Evolutionary conservation across 2,329 filamentous ascomycete genomes (phyloP).

Genomic region (Aspergillus flavus): DNA sequence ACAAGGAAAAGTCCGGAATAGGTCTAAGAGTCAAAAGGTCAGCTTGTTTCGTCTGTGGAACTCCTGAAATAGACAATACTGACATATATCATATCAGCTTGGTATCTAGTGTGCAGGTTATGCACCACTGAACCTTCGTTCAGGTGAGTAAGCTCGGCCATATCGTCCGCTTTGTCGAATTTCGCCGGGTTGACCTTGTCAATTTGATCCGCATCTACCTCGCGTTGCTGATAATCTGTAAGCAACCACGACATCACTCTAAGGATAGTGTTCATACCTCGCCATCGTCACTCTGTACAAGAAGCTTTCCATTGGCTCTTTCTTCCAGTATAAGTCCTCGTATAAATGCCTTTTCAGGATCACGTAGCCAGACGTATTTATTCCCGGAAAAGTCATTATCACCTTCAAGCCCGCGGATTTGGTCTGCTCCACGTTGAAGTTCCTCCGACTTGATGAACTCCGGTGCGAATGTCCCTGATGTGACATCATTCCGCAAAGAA

Average conservation of each 20-base stretch:
- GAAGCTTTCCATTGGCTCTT: conserved; percentile 65
- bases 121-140: conserved; percentile 98
- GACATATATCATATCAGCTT: conserved; percentile 88
- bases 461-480: conserved; percentile 86
- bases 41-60: background rate
- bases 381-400: conserved; percentile 99
- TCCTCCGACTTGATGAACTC: conserved; percentile 93
- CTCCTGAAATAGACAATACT: conserved; percentile 27
- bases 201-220: conserved; percentile 81
- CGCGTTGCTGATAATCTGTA: conserved; percentile 67
- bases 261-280: conserved; percentile 59
- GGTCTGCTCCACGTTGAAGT: conserved; percentile 59
- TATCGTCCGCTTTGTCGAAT: conserved; percentile 98
- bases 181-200: conserved; percentile 99
- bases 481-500: conserved; percentile 65
- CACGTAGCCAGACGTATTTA: conserved; percentile 95
- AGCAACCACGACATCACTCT: conserved; percentile 17
- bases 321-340: conserved; percentile 92
- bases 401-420: conserved; percentile 77
- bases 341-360: conserved; percentile 83
- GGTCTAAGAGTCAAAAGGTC: conserved; percentile 56
- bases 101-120: conserved; percentile 92
- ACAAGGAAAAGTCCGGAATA: conserved; percentile 97
- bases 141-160: conserved; percentile 96
- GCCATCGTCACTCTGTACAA: conserved; percentile 93